phyloP scores from a whole-genome alignment of 495 filamentous ascomycete species.

The Aspergillus heteromorphus region DNA sequence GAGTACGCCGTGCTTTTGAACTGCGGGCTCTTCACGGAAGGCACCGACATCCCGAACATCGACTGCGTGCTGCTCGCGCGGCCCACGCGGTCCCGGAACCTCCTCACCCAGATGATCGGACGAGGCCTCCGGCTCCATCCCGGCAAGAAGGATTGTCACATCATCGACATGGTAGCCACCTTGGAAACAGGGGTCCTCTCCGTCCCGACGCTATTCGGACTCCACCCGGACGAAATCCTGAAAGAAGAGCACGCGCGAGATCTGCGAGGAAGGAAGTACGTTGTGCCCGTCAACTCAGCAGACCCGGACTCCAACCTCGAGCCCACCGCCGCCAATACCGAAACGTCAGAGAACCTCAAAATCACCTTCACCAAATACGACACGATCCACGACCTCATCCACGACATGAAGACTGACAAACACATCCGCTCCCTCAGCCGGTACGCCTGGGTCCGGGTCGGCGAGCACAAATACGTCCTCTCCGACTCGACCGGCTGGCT shows the following conservation, averaged over 20 bases:
- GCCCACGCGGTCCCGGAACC: conserved; percentile 82
- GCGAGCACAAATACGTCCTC: conserved; percentile 59
- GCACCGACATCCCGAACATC: conserved; percentile 95
- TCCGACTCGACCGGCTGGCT: conserved; percentile 45
- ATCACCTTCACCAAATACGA: conserved; percentile 79
- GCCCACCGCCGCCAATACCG: background rate
- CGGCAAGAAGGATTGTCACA: conserved; percentile 82
- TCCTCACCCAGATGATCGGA: conserved; percentile 97
- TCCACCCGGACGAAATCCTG: conserved; percentile 80
- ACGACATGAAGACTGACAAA: conserved; percentile 69
- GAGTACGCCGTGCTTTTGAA: conserved; percentile 88
- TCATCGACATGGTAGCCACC: conserved; percentile 93
- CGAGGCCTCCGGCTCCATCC: conserved; percentile 79
- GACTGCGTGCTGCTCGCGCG: conserved; percentile 88
- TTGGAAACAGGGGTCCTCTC: conserved; percentile 78
- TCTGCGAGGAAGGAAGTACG: conserved; percentile 49
- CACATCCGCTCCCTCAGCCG: conserved; percentile 72
- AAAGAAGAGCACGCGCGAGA: conserved; percentile 52
- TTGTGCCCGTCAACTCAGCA: conserved; percentile 28
- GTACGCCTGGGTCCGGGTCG: conserved; percentile 75
- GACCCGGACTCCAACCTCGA: background rate
- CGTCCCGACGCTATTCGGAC: conserved; percentile 86
- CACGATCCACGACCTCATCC: conserved; percentile 78
- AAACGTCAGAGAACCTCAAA: conserved; percentile 21
- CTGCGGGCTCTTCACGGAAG: conserved; percentile 94